These are phyloP conservation scores for Schoenoplectus tabernaemontani DNA, from an alignment of 202 grass and related monocot species.

Conservation along the genomic window DNA sequence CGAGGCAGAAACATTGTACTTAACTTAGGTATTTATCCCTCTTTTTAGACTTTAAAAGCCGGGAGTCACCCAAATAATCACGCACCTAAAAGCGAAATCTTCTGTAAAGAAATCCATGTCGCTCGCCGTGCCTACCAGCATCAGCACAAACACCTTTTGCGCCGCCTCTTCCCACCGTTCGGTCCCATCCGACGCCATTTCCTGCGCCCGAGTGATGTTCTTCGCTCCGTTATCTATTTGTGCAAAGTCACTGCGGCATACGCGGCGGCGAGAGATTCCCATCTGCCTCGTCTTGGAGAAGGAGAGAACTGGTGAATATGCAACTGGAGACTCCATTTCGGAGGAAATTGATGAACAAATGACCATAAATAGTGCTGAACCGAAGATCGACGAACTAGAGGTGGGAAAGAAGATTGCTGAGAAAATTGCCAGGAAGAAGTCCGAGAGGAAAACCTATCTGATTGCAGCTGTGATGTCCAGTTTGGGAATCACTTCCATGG, in stretches of 20 bases:
- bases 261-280: background rate
- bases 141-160: background rate
- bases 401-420: constrained; percentile 15
- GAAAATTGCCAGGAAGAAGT: constrained; percentile 51
- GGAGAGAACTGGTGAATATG: background rate
- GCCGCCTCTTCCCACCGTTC: background rate
- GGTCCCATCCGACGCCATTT: background rate
- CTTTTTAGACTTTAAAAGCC: too few species aligned
- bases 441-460: constrained; percentile 80
- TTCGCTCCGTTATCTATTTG: constrained; percentile 19
- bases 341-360: background rate
- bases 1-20: background rate
- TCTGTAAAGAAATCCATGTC: background rate
- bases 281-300: constrained; percentile 30
- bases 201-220: background rate
- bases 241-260: background rate
- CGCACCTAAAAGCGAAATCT: background rate
- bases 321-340: background rate
- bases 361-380: background rate
- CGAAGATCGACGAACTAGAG: background rate
- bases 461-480: constrained; percentile 90
- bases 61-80: background rate
- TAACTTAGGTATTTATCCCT: too few species aligned
- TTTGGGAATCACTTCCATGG: constrained; percentile 93
- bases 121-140: constrained; percentile 15